Evolutionary conservation across 2,329 filamentous ascomycete species (phyloP).

Genomic region (Mycosphaerella sp.): DNA sequence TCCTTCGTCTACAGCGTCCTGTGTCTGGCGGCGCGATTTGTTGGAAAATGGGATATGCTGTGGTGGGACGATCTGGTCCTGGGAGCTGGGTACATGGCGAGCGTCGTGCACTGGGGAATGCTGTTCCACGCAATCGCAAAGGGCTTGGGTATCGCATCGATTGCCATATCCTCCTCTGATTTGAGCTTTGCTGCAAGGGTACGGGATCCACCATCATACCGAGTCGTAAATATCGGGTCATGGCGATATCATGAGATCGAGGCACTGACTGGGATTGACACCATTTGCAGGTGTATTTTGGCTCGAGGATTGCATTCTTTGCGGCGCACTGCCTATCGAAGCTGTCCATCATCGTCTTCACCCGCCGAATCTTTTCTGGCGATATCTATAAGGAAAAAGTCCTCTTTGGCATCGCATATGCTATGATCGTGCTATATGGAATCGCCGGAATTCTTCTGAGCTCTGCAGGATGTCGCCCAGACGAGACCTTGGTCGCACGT

Average conservation of each 20-base stretch:
- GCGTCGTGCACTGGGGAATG: conserved; percentile 17
- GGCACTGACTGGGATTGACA: background rate
- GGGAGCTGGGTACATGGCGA: conserved; percentile 13
- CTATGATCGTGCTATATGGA: conserved; percentile 14
- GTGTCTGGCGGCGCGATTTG: conserved; percentile 18
- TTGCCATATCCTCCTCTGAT: conserved; percentile 9
- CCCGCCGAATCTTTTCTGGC: conserved; percentile 21
- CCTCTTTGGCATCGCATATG: conserved; percentile 18
- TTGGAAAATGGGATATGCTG: conserved; percentile 20
- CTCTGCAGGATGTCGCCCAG: conserved; percentile 20
- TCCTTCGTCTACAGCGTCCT: conserved; percentile 21
- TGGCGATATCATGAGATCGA: background rate
- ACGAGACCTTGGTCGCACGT: conserved; percentile 11
- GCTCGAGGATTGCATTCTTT: conserved; percentile 16
- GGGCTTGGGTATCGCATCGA: conserved; percentile 14
- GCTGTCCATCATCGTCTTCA: conserved; percentile 23
- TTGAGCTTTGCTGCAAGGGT: conserved; percentile 10
- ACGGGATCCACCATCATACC: background rate
- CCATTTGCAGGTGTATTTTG: conserved; percentile 20
- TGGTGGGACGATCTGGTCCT: conserved; percentile 23
- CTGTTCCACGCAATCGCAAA: conserved; percentile 12
- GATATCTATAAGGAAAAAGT: conserved; percentile 21
- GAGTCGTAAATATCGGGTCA: background rate
- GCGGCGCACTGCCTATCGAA: conserved; percentile 21
- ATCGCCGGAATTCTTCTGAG: conserved; percentile 18